These are phyloP conservation scores for Coriaria nepalensis DNA, from an alignment of 306 rosid species.

Conservation along the genomic window DNA sequence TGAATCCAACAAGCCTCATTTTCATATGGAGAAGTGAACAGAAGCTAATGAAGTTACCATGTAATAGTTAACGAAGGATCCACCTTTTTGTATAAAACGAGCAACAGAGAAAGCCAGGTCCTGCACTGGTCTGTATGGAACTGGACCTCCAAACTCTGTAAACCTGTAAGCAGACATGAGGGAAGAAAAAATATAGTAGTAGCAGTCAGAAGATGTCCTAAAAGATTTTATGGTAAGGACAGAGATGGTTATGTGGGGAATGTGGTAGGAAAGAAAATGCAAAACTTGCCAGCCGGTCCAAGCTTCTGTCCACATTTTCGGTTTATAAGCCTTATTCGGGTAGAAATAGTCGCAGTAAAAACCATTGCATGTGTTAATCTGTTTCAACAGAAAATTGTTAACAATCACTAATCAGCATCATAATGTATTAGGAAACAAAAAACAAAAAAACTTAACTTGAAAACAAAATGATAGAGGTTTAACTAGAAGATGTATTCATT, in stretches of 20 bases:
- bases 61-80: constrained; percentile 78
- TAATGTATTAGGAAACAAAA: neutral
- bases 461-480: neutral
- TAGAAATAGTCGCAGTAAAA: constrained; percentile 93
- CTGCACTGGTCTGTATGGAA: constrained; percentile 87
- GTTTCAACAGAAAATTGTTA: constrained; percentile 9
- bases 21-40: constrained; percentile 7
- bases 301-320: constrained; percentile 99
- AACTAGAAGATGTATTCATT: too few relatives aligned
- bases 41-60: constrained; percentile 44
- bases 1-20: constrained; percentile 3
- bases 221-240: too few relatives aligned
- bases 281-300: constrained; percentile 86
- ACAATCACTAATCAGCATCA: neutral
- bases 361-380: constrained; percentile 96
- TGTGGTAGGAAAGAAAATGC: too few relatives aligned
- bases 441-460: neutral
- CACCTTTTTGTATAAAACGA: constrained; percentile 88
- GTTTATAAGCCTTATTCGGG: constrained; percentile 88
- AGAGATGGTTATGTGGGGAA: too few relatives aligned
- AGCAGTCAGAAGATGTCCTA: neutral
- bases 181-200: neutral
- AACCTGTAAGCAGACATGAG: constrained; percentile 36
- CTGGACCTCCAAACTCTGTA: constrained; percentile 89
- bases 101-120: constrained; percentile 94